Evolutionary conservation across 108 stramenopile genomes (phyloP), one percentile per base, ranked within the genome.

Genomic region (Epithemia pelagica): DNA sequence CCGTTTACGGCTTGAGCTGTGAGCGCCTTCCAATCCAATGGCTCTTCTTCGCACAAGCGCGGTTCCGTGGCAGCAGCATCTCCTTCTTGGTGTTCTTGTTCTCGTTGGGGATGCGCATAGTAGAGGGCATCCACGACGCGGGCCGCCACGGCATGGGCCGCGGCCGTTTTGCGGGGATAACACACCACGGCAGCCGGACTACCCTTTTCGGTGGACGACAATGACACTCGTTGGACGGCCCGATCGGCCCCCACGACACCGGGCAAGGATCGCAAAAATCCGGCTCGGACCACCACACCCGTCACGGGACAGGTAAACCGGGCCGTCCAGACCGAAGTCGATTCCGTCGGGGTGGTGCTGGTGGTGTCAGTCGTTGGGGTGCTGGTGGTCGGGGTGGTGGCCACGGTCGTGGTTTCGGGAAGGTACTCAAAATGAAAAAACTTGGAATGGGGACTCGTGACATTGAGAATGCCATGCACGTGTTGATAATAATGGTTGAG

Each of bases 41-140:
- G 76, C 57, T 74, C 70, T 58, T 82, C 81, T 15, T 37, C 30
- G 59, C 81, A 82, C 28, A 71, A 66, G 18, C 81, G 65, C 29
- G 73, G 76, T 37, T 77, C 67, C 0, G 21, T 52, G 21, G 51
- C 60, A 8, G 65, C 71, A 20, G 52, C 58, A 5, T 64, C 19
- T 58, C 59, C 25, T 60, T 64, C 76, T 26, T 67, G 31, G n/a
- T n/a, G n/a, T n/a, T n/a, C n/a, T n/a, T n/a, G n/a, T n/a, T n/a
- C n/a, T n/a, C n/a, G n/a, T n/a, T n/a, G n/a, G n/a, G n/a, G n/a
- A n/a, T n/a, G n/a, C n/a, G n/a, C 37, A 46, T 46, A 46, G 10
- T 15, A 15, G 33, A 82, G 33, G 1, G 30, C 54, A 66, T 82
- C 81, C 37, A 74, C 30, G 22, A 70, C 76, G 2, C 73, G 52